phyloP scores from a whole-genome alignment of 306 rosid genomes.

The Neltuma alba region DNA sequence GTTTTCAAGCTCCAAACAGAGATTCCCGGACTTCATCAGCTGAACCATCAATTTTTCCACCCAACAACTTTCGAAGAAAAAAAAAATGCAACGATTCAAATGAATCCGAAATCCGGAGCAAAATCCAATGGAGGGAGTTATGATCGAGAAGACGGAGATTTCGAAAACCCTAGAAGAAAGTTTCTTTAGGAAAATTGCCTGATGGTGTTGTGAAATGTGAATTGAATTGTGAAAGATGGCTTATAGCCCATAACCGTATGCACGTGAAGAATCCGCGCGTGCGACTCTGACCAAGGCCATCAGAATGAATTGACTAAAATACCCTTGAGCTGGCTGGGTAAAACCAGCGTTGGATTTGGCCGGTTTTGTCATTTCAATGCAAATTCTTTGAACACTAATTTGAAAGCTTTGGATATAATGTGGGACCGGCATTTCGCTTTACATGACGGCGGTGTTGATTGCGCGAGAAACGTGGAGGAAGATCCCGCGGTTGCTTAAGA shows the following conservation, averaged over 20 bases:
- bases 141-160: conserved; percentile 37
- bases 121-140: not conserved
- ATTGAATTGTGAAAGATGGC: not conserved
- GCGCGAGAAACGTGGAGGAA: conserved; percentile 5
- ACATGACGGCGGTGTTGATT: conserved; percentile 2
- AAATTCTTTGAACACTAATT: not conserved
- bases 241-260: too few relatives aligned
- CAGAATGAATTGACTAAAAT: not conserved
- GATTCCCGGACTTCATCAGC: conserved; percentile 63
- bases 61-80: not conserved
- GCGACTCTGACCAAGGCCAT: not conserved
- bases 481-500: conserved; percentile 14
- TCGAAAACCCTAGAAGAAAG: conserved; percentile 52
- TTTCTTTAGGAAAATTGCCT: not conserved
- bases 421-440: conserved; percentile 2
- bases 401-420: not conserved
- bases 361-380: not conserved
- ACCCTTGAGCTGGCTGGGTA: not conserved
- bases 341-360: not conserved
- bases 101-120: not conserved
- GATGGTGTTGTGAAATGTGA: not conserved
- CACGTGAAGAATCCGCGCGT: conserved; percentile 10
- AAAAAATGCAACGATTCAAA: not conserved
- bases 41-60: conserved; percentile 54
- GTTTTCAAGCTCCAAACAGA: conserved; percentile 31